Conservation (phyloP, 768 basidiomycete species). For the Leccinum truebloodii region DNA sequence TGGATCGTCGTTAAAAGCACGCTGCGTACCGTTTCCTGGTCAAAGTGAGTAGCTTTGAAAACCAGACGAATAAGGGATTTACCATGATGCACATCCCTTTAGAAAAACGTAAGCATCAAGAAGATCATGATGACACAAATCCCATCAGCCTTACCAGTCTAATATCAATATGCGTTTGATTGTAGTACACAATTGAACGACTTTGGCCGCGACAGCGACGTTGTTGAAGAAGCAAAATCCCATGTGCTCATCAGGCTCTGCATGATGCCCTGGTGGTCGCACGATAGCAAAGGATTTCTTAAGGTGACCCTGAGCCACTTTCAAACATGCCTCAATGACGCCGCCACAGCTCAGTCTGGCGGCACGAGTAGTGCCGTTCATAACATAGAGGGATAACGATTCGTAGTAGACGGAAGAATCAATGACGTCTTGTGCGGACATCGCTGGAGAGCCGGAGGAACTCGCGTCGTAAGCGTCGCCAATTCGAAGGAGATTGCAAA, state of each 20-base stretch:
- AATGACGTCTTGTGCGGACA: slow-evolving; percentile 72
- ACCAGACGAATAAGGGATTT: slow-evolving; percentile 1
- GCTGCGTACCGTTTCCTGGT: slow-evolving; percentile 94
- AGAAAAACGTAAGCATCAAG: slow-evolving; percentile 12
- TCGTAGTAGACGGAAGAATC: slow-evolving; percentile 86
- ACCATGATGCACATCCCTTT: slow-evolving; percentile 97
- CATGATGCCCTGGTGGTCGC: slow-evolving; percentile 96
- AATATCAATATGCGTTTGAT: slow-evolving; percentile 86
- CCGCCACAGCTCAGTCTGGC: slow-evolving; percentile 93
- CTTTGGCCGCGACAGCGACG: slow-evolving; percentile 87
- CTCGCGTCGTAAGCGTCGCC: slow-evolving; percentile 18
- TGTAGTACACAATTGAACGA: slow-evolving; percentile 67
- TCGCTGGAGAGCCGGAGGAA: slow-evolving; percentile 45
- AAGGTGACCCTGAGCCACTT: slow-evolving; percentile 79
- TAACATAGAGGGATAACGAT: slow-evolving; percentile 89
- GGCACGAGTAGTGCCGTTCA: slow-evolving; percentile 77
- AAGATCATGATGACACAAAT: background rate
- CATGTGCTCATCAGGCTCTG: slow-evolving; percentile 98
- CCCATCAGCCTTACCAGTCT: slow-evolving; percentile 75
- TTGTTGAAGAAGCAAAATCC: slow-evolving; percentile 99
- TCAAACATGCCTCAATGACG: slow-evolving; percentile 85
- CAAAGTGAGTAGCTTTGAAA: slow-evolving; percentile 15
- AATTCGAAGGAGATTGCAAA: slow-evolving; percentile 6
- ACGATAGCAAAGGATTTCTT: slow-evolving; percentile 94
- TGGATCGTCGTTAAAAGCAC: slow-evolving; percentile 92